Conservation (phyloP, 1,284 basidiomycete genomes). For the Boletellus deceptivus region DNA sequence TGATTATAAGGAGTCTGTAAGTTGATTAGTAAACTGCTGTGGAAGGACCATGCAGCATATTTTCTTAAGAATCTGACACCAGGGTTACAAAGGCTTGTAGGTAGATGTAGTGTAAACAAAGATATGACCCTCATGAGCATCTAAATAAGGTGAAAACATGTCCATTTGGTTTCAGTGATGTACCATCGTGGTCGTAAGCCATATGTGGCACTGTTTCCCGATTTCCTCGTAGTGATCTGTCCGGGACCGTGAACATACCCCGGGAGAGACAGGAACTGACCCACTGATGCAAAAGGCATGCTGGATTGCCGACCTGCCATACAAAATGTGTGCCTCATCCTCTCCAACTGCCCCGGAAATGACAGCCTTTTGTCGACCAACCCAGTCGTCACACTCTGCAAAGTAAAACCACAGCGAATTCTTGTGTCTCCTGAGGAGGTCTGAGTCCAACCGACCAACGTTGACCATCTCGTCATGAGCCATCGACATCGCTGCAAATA, state of each 20-base stretch:
- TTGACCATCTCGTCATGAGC: conserved; percentile 55
- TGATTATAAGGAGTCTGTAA: too few relatives aligned
- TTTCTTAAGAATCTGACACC: too few relatives aligned
- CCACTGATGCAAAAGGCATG: conserved; percentile 67
- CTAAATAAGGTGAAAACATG: too few relatives aligned
- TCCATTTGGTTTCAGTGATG: too few relatives aligned
- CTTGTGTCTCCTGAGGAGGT: conserved; percentile 39
- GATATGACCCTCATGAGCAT: too few relatives aligned
- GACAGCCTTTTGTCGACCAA: conserved; percentile 46
- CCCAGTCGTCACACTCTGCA: conserved; percentile 58
- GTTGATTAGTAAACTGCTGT: too few relatives aligned
- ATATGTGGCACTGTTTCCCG: conserved; percentile 47
- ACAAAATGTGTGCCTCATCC: conserved; percentile 37
- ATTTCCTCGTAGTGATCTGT: conserved; percentile 53
- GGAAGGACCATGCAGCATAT: too few relatives aligned
- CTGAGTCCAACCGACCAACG: conserved; percentile 48
- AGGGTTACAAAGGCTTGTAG: too few relatives aligned
- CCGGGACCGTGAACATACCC: background rate
- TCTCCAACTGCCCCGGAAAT: conserved; percentile 40
- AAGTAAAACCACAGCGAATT: conserved; percentile 52
- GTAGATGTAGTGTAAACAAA: too few relatives aligned
- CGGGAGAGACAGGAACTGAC: conserved; percentile 16
- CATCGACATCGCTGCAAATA: too few relatives aligned
- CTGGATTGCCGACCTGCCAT: conserved; percentile 46
- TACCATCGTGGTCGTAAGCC: conserved; percentile 37